Evolutionary conservation across 371 early-diverging fungal genomes (phyloP).

Genomic region (Coemansia sp.): DNA sequence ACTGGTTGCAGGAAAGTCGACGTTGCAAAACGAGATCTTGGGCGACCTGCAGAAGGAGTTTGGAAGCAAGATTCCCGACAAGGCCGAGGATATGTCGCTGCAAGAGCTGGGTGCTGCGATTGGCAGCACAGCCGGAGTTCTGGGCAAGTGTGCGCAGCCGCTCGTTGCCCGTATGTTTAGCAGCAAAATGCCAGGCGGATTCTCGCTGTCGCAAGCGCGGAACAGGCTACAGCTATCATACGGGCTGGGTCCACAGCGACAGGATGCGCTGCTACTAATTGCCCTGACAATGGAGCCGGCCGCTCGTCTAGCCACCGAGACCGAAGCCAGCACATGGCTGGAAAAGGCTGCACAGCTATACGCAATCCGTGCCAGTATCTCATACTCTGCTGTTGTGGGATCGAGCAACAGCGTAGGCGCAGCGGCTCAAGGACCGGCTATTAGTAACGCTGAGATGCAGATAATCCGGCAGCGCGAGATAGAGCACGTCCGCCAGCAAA

Average conservation of each 20-base stretch:
- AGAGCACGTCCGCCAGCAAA: conserved; percentile 74
- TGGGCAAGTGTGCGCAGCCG: conserved; percentile 81
- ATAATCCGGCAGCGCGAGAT: conserved; percentile 76
- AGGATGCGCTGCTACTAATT: conserved; percentile 77
- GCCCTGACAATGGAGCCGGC: conserved; percentile 85
- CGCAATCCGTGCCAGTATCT: conserved; percentile 71
- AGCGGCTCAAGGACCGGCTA: no score
- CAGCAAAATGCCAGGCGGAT: conserved; percentile 92
- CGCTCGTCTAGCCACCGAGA: conserved; percentile 72
- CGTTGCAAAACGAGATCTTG: conserved; percentile 93
- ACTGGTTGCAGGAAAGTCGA: conserved; percentile 91
- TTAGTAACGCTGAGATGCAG: conserved; percentile 83
- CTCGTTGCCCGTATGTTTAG: conserved; percentile 79
- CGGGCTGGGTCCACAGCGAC: conserved; percentile 43
- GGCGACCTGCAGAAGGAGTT: conserved; percentile 96
- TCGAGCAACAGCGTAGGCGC: no score
- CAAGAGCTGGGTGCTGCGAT: conserved; percentile 75
- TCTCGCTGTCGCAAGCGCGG: conserved; percentile 78
- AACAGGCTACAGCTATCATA: conserved; percentile 66
- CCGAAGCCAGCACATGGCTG: conserved; percentile 85
- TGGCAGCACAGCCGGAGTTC: conserved; percentile 63
- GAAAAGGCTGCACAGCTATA: conserved; percentile 75
- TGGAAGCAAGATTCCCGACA: conserved; percentile 79
- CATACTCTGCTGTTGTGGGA: conserved; percentile 45
- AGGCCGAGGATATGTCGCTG: conserved; percentile 85